Conservation (phyloP, 2,329 filamentous ascomycete genomes). For the Beauveria rudraprayagi region DNA sequence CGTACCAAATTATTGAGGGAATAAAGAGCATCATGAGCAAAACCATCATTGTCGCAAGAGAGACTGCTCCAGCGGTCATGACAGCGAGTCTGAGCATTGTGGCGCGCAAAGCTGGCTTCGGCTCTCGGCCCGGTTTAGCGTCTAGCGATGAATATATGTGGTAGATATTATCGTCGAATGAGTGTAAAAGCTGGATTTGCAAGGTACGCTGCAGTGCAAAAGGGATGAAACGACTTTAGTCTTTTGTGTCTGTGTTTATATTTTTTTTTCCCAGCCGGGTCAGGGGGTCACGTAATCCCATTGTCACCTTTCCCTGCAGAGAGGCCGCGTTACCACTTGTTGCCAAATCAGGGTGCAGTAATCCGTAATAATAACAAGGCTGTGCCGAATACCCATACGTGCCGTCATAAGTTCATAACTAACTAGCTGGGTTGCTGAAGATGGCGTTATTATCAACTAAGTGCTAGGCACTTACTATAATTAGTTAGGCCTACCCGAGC, state of each 20-base stretch:
- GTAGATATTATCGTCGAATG: not conserved
- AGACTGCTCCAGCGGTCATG: not conserved
- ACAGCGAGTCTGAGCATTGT: slow-evolving; percentile 5
- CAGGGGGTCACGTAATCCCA: no score
- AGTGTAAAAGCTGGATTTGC: not conserved
- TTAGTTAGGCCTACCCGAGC: no score
- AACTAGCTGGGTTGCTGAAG: no score
- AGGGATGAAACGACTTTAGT: not conserved
- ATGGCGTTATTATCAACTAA: no score
- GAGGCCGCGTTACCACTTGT: no score
- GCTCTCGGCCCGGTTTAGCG: not conserved
- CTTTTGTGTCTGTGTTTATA: not conserved
- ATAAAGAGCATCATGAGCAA: not conserved
- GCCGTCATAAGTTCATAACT: no score
- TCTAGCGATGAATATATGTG: not conserved
- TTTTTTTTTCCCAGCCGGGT: no score
- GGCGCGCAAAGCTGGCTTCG: not conserved
- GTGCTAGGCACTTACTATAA: no score
- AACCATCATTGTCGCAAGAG: not conserved
- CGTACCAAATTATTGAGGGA: not conserved
- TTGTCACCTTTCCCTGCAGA: no score
- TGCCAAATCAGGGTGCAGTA: no score
- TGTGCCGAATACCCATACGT: no score
- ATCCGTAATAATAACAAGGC: no score
- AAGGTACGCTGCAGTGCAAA: not conserved